phyloP scores from a whole-genome alignment of 2,329 filamentous ascomycete genomes.

The Aspergillus tanneri region DNA sequence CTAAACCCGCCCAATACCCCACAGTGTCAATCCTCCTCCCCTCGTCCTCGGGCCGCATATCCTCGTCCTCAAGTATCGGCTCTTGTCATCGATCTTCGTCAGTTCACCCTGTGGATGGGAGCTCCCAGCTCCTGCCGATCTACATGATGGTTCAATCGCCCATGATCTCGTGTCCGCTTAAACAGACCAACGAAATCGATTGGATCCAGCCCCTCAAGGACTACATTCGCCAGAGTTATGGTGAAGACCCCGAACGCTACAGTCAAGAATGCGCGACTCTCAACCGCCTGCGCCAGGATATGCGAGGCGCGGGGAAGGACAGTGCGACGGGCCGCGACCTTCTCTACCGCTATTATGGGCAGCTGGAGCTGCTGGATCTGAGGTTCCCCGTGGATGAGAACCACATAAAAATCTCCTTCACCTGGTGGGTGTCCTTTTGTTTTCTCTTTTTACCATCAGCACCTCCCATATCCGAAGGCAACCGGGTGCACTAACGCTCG shows the following conservation, averaged over 20 bases:
- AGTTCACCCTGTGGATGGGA: constrained; percentile 29
- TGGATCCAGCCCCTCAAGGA: constrained; percentile 89
- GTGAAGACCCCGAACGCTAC: constrained; percentile 95
- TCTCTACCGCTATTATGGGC: constrained; percentile 95
- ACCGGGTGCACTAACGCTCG: not conserved
- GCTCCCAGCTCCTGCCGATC: constrained; percentile 35
- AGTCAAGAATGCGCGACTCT: constrained; percentile 91
- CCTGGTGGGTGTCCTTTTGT: constrained; percentile 64
- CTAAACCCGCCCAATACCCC: too few species aligned
- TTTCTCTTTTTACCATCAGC: too few species aligned
- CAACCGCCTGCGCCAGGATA: constrained; percentile 94
- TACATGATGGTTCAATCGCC: constrained; percentile 75
- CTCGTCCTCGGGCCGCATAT: too few species aligned
- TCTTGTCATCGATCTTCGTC: not conserved
- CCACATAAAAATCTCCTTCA: constrained; percentile 98
- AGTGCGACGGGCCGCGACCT: constrained; percentile 91
- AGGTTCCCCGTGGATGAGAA: constrained; percentile 97
- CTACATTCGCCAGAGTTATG: constrained; percentile 91
- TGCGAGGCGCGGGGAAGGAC: constrained; percentile 95
- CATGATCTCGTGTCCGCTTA: constrained; percentile 93
- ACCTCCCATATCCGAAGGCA: too few species aligned
- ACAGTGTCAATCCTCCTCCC: too few species aligned
- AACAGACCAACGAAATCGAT: constrained; percentile 95
- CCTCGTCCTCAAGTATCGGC: too few species aligned
- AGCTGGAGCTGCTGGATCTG: constrained; percentile 89